phyloP scores from a whole-genome alignment of 2,329 filamentous ascomycete species.

The Cordyceps cateniannulata region DNA sequence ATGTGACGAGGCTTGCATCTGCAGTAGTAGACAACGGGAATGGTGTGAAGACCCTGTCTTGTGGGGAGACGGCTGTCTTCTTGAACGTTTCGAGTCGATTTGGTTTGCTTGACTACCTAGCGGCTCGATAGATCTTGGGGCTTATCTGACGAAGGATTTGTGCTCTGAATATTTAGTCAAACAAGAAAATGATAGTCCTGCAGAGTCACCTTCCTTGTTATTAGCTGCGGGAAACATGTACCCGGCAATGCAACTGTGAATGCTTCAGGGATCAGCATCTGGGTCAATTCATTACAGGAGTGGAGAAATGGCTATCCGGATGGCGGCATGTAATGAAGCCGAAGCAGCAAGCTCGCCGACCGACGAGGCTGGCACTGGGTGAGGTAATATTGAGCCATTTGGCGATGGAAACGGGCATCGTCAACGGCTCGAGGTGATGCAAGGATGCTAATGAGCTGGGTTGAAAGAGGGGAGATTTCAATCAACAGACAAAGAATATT shows the following conservation, averaged over 20 bases:
- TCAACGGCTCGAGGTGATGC: not conserved
- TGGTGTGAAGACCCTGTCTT: not conserved
- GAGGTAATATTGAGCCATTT: not conserved
- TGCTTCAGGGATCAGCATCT: not conserved
- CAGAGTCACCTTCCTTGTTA: not conserved
- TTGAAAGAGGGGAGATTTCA: not conserved
- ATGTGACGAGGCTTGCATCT: constrained; percentile 12
- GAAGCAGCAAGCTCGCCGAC: no score
- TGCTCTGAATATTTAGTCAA: not conserved
- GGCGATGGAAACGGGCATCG: not conserved
- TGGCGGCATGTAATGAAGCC: not conserved
- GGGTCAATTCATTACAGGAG: no score
- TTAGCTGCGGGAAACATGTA: not conserved
- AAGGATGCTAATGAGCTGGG: not conserved
- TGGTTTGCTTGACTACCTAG: not conserved
- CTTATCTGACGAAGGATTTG: not conserved
- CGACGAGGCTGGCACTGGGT: not conserved
- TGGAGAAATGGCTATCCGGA: not conserved
- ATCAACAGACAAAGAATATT: not conserved
- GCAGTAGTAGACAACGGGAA: not conserved
- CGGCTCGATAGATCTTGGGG: not conserved
- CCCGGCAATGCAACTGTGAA: no score
- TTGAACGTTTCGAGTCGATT: not conserved
- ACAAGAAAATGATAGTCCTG: not conserved
- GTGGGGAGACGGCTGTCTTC: not conserved